Evolutionary conservation across 441 rosid genomes (phyloP), one percentile per base, ranked within the genome.

Genomic region (Erodium trifolium): DNA sequence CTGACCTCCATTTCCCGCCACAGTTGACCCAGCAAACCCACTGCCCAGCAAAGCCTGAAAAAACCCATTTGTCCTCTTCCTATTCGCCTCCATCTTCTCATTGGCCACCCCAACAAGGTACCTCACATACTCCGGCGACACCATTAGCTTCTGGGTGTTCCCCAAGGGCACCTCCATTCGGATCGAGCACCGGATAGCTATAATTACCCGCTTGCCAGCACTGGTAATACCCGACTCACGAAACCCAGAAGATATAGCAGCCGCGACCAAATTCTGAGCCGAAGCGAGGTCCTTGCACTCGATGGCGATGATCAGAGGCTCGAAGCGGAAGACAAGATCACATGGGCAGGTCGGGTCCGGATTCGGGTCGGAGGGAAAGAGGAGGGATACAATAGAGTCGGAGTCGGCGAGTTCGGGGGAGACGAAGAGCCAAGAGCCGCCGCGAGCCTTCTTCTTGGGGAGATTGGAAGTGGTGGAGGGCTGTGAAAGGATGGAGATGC

Each of bases 91-190:
- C 96, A 91, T 91, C 81, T 94, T 94, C 84, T 83, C 85, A 81
- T 91, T 94, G 4, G 92, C 97, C 60, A 87, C 70, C 2, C 70
- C 83, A 60, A 91, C 87, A 65, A 91, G 85, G 72, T 86, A 89
- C 85, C 75, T 86, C 53, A 89, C 85, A 63, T 89, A 93, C 63
- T 89, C 88, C 0, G 71, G 49, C 45, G 90, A 78, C 51, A 91
- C 97, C 74, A 88, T 73, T 35, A 89, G 37, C 76, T 71, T 76
- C 29, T 66, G 63, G 14, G 78, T 80, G 63, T 81, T 87, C 23
- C 99, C 97, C 8, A 91, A 53, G 3, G 97, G 97, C 37, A 91
- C 99, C 78, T 93, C 97, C 84, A 93, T 73, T 39, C 99, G 78
- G 18, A 91, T 88, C 5, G 97, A 89, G 55, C 96, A 88, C 59